Evolutionary conservation across 768 basidiomycete species (phyloP).

Genomic region (Kondoa malvinella): DNA sequence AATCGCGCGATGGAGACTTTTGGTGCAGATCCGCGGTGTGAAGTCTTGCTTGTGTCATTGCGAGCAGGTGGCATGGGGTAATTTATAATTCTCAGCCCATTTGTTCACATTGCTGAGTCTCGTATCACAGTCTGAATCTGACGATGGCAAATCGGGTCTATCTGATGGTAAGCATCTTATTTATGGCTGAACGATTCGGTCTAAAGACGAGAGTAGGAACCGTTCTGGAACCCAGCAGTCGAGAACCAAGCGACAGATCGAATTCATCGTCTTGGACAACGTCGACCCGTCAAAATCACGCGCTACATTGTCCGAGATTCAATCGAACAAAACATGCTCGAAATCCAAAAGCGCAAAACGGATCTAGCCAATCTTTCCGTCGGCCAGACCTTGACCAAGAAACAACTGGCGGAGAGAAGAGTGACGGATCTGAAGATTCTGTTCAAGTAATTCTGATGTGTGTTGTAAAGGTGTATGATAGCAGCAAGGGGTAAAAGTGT

Average conservation of each 20-base stretch:
- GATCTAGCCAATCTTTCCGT: conserved; percentile 61
- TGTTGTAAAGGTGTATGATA: too few species aligned
- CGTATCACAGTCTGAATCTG: conserved; percentile 51
- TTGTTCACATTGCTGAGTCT: not conserved
- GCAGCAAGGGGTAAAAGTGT: too few species aligned
- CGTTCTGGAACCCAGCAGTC: conserved; percentile 24
- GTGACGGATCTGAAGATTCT: conserved; percentile 53
- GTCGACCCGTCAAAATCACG: conserved; percentile 70
- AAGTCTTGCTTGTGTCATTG: conserved; percentile 86
- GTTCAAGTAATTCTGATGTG: conserved; percentile 6
- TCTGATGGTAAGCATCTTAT: conserved; percentile 49
- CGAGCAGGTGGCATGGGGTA: conserved; percentile 82
- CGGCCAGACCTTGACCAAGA: conserved; percentile 67
- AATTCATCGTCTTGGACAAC: conserved; percentile 80
- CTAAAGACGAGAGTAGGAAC: conserved; percentile 12
- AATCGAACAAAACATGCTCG: conserved; percentile 78
- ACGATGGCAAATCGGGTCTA: conserved; percentile 87
- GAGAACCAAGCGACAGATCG: conserved; percentile 49
- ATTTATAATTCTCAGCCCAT: not conserved
- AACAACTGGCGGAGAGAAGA: conserved; percentile 68
- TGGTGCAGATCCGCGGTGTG: conserved; percentile 72
- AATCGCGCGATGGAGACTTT: conserved; percentile 79
- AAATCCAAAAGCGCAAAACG: conserved; percentile 88
- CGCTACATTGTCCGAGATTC: conserved; percentile 87
- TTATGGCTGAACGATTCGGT: not conserved